Evolutionary conservation across 164 flowering plant genomes (phyloP).

Genomic region (Taxillus chinensis): DNA sequence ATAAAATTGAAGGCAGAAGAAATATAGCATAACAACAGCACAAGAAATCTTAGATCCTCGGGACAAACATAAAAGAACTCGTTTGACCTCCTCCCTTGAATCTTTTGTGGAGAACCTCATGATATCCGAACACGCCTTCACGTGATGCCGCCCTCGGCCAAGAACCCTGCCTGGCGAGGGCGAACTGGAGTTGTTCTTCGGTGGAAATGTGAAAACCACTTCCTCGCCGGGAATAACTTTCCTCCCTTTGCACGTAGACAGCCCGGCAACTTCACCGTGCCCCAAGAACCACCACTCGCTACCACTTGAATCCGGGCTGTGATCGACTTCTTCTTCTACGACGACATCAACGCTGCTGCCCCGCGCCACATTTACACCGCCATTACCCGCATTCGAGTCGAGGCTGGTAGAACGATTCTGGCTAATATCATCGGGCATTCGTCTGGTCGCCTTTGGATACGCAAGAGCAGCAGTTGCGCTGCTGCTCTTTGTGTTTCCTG

Average conservation of each 20-base stretch:
- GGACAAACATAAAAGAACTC: too few species aligned
- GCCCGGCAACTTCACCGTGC: slow-evolving; percentile 51
- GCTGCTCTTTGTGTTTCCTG: slow-evolving; percentile 2
- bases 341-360: background rate
- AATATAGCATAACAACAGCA: background rate
- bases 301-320: slow-evolving; percentile 9
- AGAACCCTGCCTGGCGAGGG: slow-evolving; percentile 37
- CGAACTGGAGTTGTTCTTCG: slow-evolving; percentile 18
- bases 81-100: slow-evolving; percentile 53
- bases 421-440: background rate
- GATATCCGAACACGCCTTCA: slow-evolving; percentile 65
- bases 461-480: background rate
- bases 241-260: slow-evolving; percentile 91
- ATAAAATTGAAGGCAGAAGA: background rate
- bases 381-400: slow-evolving; percentile 4
- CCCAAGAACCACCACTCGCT: slow-evolving; percentile 84
- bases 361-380: background rate
- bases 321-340: slow-evolving; percentile 1
- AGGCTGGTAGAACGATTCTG: background rate
- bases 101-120: slow-evolving; percentile 74
- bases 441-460: slow-evolving; percentile 1
- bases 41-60: background rate
- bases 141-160: slow-evolving; percentile 42
- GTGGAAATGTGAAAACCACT: slow-evolving; percentile 59
- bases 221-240: slow-evolving; percentile 54